Percentiles rank a stretch among this genome's conserved stretches.
Evolutionary conservation across 2,329 filamentous ascomycete genomes (phyloP).

Genomic region (Colletotrichum simmondsii): DNA sequence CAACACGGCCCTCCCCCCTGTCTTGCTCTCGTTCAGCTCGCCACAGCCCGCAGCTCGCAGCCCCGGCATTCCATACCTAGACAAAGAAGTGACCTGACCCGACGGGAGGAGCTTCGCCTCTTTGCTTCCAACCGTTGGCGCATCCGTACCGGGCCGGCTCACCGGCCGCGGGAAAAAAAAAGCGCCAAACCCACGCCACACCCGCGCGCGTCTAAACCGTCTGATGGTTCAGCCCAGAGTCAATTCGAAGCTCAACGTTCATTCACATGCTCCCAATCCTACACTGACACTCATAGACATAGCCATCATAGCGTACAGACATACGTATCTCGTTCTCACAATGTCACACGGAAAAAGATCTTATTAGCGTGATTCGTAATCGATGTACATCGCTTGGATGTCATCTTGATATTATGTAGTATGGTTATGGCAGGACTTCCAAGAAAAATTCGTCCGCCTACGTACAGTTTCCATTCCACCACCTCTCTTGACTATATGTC

Average conservation of each 20-base stretch:
- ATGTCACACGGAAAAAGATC: not conserved
- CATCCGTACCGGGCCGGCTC: not conserved
- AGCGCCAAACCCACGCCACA: conserved; percentile 3
- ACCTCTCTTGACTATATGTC: conserved; percentile 7
- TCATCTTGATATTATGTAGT: conserved; percentile 28
- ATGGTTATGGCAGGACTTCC: conserved; percentile 6
- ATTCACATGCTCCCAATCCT: not conserved
- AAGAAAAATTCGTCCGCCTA: conserved; percentile 12
- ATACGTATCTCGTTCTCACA: not conserved
- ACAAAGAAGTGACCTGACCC: too few species aligned
- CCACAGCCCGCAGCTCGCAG: not conserved
- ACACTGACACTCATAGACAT: not conserved
- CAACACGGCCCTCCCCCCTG: not conserved
- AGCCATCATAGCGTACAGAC: not conserved
- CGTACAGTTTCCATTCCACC: conserved; percentile 1
- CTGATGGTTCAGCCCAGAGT: not conserved
- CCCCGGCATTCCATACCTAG: not conserved
- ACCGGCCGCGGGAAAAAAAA: conserved; percentile 1
- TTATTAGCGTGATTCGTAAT: not conserved
- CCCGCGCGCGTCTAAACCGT: conserved; percentile 11
- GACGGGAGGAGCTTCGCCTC: not conserved
- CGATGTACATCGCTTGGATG: conserved; percentile 19
- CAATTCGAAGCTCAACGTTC: not conserved
- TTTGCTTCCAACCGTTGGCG: not conserved
- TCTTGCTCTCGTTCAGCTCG: not conserved